Conservation (phyloP, 257 asterid genomes). For the Penstemon barbatus region DNA sequence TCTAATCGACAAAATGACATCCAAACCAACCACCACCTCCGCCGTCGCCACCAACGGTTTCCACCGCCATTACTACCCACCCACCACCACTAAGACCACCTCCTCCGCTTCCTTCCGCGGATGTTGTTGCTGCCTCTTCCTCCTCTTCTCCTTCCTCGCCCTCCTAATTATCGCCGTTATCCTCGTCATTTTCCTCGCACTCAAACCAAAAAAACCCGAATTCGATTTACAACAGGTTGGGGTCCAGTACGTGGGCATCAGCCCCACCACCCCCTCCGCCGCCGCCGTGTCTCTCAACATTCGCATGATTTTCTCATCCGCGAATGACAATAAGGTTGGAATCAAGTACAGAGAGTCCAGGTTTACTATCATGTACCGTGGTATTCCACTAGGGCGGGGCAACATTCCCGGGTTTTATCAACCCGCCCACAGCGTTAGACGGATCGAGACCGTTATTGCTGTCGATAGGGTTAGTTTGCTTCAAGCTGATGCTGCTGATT, state of each 20-base stretch:
- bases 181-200: slow-evolving; percentile 74
- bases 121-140: slow-evolving; percentile 96
- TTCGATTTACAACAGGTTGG: slow-evolving; percentile 89
- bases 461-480: slow-evolving; percentile 85
- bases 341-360: slow-evolving; percentile 90
- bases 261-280: slow-evolving; percentile 60
- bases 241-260: slow-evolving; percentile 77
- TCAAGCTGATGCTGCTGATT: slow-evolving; percentile 78
- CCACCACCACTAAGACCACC: slow-evolving; percentile 46
- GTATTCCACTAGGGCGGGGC: slow-evolving; percentile 92
- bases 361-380: slow-evolving; percentile 88
- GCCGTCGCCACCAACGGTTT: slow-evolving; percentile 22
- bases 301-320: slow-evolving; percentile 72
- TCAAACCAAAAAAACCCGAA: slow-evolving; percentile 89
- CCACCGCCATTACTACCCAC: slow-evolving; percentile 40
- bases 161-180: slow-evolving; percentile 72
- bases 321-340: slow-evolving; percentile 86
- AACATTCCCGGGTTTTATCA: slow-evolving; percentile 73
- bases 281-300: slow-evolving; percentile 76
- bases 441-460: slow-evolving; percentile 58
- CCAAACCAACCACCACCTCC: slow-evolving; percentile 35
- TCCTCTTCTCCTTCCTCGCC: slow-evolving; percentile 75
- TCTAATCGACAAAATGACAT: slow-evolving; percentile 34
- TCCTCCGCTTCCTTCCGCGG: slow-evolving; percentile 93
- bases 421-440: slow-evolving; percentile 77